Percentiles rank a stretch among this genome's conserved stretches.
These are phyloP conservation scores for Suillus plorans DNA, from an alignment of 768 basidiomycete species.

Conservation along the genomic window DNA sequence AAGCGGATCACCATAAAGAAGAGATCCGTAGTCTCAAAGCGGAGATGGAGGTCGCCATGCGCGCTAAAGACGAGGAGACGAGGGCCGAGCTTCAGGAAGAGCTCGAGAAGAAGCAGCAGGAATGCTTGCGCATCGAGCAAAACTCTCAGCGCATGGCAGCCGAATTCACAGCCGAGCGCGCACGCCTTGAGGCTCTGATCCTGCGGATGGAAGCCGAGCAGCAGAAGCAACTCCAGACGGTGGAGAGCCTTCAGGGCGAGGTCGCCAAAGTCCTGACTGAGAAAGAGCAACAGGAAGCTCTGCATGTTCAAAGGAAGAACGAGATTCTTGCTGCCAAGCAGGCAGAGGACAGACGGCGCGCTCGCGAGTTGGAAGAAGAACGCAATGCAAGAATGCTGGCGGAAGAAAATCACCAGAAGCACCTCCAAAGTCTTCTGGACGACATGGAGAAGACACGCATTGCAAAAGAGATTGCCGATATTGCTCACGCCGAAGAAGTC, in stretches of 20 bases:
- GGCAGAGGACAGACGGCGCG: constrained; percentile 29
- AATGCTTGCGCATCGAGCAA: constrained; percentile 41
- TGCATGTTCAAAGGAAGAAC: constrained; percentile 27
- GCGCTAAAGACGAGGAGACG: constrained; percentile 46
- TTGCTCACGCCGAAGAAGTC: constrained; percentile 27
- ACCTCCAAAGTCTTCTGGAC: constrained; percentile 26
- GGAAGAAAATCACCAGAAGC: constrained; percentile 29
- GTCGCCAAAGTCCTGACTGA: constrained; percentile 27
- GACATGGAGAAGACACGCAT: constrained; percentile 26
- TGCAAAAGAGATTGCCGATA: constrained; percentile 20
- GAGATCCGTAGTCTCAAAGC: constrained; percentile 46
- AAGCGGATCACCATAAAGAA: constrained; percentile 44
- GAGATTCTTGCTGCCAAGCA: constrained; percentile 26
- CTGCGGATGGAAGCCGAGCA: constrained; percentile 27
- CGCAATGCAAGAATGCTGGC: constrained; percentile 26
- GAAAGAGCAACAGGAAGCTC: constrained; percentile 26
- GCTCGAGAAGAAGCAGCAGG: constrained; percentile 41
- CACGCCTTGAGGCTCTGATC: constrained; percentile 29
- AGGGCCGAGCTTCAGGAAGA: constrained; percentile 44
- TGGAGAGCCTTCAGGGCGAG: constrained; percentile 28
- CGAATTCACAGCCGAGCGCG: constrained; percentile 39
- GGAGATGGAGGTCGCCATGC: constrained; percentile 48
- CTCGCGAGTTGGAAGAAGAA: constrained; percentile 31
- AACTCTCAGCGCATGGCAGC: constrained; percentile 42
- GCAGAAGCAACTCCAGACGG: constrained; percentile 14